These are phyloP conservation scores for Carallia brachiata DNA, from an alignment of 345 rosid species.

Conservation along the genomic window DNA sequence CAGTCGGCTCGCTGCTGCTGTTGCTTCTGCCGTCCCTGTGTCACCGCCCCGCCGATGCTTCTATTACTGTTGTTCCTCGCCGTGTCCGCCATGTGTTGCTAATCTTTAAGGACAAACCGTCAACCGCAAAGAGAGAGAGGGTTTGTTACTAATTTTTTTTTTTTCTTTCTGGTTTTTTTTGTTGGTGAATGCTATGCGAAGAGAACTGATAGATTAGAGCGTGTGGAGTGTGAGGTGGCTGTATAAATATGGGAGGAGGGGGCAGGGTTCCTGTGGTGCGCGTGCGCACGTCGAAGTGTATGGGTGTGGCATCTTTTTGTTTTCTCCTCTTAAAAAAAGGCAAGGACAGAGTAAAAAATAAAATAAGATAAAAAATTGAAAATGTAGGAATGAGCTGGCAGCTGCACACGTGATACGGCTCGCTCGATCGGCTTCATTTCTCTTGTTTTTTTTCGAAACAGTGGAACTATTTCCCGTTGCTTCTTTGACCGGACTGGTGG, in stretches of 20 bases:
- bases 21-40: slow-evolving; percentile 3
- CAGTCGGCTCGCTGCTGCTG: slow-evolving; percentile 57
- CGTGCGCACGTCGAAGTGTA: background rate
- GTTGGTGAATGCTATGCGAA: background rate
- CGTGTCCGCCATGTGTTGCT: slow-evolving; percentile 28
- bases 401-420: too few species aligned
- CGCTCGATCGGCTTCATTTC: too few species aligned
- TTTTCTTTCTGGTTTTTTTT: background rate
- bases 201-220: background rate
- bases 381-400: too few species aligned
- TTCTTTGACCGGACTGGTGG: too few species aligned
- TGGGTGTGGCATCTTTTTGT: background rate
- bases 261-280: background rate
- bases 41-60: slow-evolving; percentile 12
- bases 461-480: too few species aligned
- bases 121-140: slow-evolving; percentile 17
- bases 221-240: background rate
- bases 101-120: slow-evolving; percentile 26
- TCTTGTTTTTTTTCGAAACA: too few species aligned
- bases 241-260: background rate
- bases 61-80: slow-evolving; percentile 26
- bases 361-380: too few species aligned
- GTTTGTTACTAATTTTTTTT: background rate
- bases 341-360: background rate
- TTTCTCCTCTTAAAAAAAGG: background rate